A percentile compares a stretch with the other conserved stretches of the same genome.
Conservation (phyloP, 129 eudicot species). For the Tagetes patula region DNA sequence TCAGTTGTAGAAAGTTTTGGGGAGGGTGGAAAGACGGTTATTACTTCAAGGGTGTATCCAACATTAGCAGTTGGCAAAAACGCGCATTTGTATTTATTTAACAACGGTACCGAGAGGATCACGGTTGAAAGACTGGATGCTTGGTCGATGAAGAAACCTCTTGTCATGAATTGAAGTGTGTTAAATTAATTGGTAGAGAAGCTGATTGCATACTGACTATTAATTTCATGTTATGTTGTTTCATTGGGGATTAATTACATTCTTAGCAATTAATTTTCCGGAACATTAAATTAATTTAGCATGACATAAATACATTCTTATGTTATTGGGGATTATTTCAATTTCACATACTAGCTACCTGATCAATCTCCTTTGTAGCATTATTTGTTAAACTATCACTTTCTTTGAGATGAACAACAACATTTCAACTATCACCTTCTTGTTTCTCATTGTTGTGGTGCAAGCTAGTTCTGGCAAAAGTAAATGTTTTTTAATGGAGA, state of each 20-base stretch:
- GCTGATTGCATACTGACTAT: background rate
- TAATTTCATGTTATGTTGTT: background rate
- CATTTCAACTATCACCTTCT: no score
- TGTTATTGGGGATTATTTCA: no score
- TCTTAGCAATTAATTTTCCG: background rate
- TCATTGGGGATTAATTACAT: background rate
- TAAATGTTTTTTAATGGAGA: no score
- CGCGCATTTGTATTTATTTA: constrained; percentile 56
- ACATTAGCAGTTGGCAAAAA: constrained; percentile 38
- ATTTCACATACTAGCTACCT: no score
- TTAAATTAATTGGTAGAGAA: background rate
- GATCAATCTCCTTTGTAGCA: no score
- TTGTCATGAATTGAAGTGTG: constrained; percentile 33
- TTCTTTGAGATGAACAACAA: no score
- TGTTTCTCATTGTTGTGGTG: no score
- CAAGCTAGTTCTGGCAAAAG: no score
- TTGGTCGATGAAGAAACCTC: constrained; percentile 65
- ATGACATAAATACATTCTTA: no score
- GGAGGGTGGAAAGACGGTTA: constrained; percentile 60
- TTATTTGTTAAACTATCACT: no score
- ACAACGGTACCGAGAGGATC: constrained; percentile 57
- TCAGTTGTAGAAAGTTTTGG: constrained; percentile 84
- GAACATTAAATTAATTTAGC: background rate
- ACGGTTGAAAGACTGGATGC: constrained; percentile 46
- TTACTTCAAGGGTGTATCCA: constrained; percentile 76